A percentile compares a stretch with the other conserved stretches of the same genome.
Conservation (phyloP, 2,329 filamentous ascomycete genomes). For the Monosporascus cannonballus region DNA sequence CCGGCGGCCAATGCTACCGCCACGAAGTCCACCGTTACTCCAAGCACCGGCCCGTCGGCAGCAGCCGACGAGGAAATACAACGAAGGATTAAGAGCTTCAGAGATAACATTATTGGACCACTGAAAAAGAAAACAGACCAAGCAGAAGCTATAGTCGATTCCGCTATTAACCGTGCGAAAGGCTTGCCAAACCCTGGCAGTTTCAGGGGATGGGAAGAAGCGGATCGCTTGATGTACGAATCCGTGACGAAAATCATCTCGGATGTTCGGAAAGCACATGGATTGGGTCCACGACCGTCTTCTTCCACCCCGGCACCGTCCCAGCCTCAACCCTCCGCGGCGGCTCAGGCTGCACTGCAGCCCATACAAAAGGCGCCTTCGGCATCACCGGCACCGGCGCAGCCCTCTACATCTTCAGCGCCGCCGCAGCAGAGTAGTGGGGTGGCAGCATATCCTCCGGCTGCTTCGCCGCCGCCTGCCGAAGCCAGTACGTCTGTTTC, state of each 20-base stretch:
- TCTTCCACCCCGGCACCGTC: constrained; percentile 8
- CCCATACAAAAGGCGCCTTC: constrained; percentile 14
- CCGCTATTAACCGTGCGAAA: constrained; percentile 26
- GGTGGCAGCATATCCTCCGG: neutral
- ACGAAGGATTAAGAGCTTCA: constrained; percentile 21
- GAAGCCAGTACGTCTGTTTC: neutral
- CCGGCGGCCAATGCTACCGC: constrained; percentile 8
- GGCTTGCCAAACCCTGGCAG: constrained; percentile 21
- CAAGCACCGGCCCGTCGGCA: constrained; percentile 17
- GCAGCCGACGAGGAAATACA: constrained; percentile 24
- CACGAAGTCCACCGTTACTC: constrained; percentile 17
- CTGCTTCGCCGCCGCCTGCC: constrained; percentile 1
- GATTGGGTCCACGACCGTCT: constrained; percentile 10
- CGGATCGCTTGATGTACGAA: constrained; percentile 24
- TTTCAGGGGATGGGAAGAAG: constrained; percentile 24
- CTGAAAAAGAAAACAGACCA: constrained; percentile 24
- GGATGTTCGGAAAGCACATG: constrained; percentile 21
- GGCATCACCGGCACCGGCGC: constrained; percentile 17
- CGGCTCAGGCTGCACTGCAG: constrained; percentile 12
- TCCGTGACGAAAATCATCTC: constrained; percentile 24
- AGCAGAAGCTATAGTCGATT: constrained; percentile 25
- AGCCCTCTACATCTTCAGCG: constrained; percentile 7
- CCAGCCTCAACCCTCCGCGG: constrained; percentile 4
- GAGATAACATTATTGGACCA: constrained; percentile 23
- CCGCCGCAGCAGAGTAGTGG: constrained; percentile 8